These are phyloP conservation scores for Phytomonas francai DNA, from an alignment of 208 protist genomes.

Conservation along the genomic window DNA sequence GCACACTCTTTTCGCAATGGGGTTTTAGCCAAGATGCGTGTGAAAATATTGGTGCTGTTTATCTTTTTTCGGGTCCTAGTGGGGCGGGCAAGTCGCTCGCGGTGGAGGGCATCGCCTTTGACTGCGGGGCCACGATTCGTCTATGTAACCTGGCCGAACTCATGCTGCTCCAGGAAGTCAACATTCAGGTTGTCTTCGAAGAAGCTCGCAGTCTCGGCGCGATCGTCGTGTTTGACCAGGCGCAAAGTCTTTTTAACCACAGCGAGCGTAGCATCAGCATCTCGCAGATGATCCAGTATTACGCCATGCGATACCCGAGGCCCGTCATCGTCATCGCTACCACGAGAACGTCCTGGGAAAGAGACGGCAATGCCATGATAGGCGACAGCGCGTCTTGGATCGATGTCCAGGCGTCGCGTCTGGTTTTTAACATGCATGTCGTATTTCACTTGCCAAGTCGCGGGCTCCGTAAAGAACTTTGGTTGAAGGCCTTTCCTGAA, in stretches of 20 bases:
- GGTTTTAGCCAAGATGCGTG: constrained; percentile 68
- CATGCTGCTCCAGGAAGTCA: constrained; percentile 39
- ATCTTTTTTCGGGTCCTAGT: constrained; percentile 75
- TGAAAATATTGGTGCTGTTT: constrained; percentile 23
- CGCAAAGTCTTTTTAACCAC: constrained; percentile 80
- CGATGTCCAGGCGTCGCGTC: constrained; percentile 34
- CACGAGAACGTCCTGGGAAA: constrained; percentile 14
- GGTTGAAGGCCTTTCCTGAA: constrained; percentile 57
- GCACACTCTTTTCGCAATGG: constrained; percentile 83
- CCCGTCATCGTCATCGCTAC: constrained; percentile 81
- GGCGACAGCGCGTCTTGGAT: constrained; percentile 23
- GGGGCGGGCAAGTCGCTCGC: constrained; percentile 87
- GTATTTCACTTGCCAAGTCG: constrained; percentile 48
- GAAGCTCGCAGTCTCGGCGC: constrained; percentile 77
- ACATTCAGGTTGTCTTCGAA: constrained; percentile 62
- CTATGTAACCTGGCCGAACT: constrained; percentile 77
- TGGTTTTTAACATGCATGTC: constrained; percentile 54
- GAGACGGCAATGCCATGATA: not conserved
- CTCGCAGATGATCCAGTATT: constrained; percentile 75
- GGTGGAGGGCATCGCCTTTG: constrained; percentile 86
- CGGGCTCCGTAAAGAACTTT: constrained; percentile 56
- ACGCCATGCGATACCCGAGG: constrained; percentile 56
- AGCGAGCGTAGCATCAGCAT: constrained; percentile 47
- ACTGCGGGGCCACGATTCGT: constrained; percentile 82
- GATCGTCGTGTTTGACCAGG: constrained; percentile 85